Conservation (phyloP, 345 rosid genomes). For the Murraya koenigii region DNA sequence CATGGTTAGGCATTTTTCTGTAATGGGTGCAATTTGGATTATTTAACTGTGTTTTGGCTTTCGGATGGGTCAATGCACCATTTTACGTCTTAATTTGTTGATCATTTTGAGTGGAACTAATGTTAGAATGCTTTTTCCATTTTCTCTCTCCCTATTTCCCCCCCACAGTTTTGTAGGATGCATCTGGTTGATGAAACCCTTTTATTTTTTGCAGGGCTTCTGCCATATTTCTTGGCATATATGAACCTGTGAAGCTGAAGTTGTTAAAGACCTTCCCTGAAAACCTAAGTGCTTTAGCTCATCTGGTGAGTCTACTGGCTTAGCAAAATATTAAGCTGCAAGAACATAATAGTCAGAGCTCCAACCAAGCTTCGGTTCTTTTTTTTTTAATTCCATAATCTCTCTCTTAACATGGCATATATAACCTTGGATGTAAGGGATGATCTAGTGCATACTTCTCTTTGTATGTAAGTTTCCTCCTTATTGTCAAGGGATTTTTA, state of each 20-base stretch:
- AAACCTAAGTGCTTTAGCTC: conserved; percentile 59
- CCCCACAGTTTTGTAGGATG: neutral
- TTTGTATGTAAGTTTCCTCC: neutral
- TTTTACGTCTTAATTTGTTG: neutral
- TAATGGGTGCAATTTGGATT: no score
- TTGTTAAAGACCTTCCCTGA: conserved; percentile 50
- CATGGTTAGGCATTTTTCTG: neutral
- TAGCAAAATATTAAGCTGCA: conserved; percentile 8
- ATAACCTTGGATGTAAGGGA: neutral
- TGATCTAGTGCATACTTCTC: conserved; percentile 1
- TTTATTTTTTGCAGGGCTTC: conserved; percentile 50
- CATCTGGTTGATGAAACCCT: conserved; percentile 10
- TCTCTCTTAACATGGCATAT: neutral
- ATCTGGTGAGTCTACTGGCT: conserved; percentile 41
- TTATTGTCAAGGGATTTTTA: neutral
- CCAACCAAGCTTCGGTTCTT: neutral
- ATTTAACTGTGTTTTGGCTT: neutral
- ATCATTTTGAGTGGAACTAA: neutral
- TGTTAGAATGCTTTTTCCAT: neutral
- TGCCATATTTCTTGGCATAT: conserved; percentile 63
- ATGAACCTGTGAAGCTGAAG: conserved; percentile 66
- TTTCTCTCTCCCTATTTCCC: neutral
- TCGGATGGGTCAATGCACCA: neutral
- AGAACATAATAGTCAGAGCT: neutral
- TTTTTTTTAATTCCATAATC: neutral